Base-by-base conservation (phyloP, 2,329 filamentous ascomycete genomes). In the Nemania abortiva region DNA sequence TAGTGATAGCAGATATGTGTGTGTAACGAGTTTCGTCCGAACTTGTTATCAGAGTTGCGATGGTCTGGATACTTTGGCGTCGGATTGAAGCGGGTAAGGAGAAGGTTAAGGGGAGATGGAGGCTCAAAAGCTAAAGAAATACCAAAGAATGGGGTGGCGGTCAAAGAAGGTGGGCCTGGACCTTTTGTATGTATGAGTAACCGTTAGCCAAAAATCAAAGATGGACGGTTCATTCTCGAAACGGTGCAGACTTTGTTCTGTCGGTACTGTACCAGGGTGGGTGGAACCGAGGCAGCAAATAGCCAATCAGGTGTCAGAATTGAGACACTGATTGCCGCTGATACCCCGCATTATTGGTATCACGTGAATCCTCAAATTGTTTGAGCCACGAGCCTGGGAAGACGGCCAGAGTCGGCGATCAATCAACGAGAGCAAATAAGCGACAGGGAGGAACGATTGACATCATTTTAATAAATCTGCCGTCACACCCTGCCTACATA, bases 161-260 rank as follows among this genome's bases (percentile, higher is more conserved):
- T 71, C 67, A 72, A 59, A 53, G 31, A 52, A 60, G 39, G 50
- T 53, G 50, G 50, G 31, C 31, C 31, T 61, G 63, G 67, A 50
- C 15, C 10, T 39, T 59, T 24, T 37, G 20, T 52, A 15, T 53
- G 27, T 9, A 3, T 42, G 3, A 15, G 13, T 9, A 15, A 13
- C 54, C 31, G 45, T 39, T 55, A 64, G 55, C 37, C 57, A 27
- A 45, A 63, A 22, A 27, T 11, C 27, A 29, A 45, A n/a, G n/a
- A n/a, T n/a, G n/a, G n/a, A n/a, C n/a, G 57, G 59, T 2, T 55
- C 9, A 15, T 34, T 69, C 65, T 66, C 59, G 65, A 70, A 72
- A 52, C 68, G 65, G 65, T 58, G 52, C 49, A 20, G 27, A 45
- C 34, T 11, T 49, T 49, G n/a, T 49, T 6, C 45, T 49, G n/a